A percentile compares a stretch with the other conserved stretches of the same genome.
These are phyloP conservation scores for Botryotinia calthae DNA, from an alignment of 2,329 filamentous ascomycete species.

Conservation along the genomic window DNA sequence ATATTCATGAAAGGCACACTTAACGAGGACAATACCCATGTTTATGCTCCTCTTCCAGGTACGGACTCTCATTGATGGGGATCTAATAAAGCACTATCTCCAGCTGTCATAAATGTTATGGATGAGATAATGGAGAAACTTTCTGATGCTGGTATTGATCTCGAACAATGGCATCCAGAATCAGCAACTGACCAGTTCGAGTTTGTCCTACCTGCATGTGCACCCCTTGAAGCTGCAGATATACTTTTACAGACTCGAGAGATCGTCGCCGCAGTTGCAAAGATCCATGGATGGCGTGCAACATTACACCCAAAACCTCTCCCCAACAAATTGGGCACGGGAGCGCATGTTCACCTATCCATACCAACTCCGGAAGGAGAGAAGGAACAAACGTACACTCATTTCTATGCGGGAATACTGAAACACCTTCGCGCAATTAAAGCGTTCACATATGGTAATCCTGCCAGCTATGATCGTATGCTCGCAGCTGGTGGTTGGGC, in stretches of 20 bases:
- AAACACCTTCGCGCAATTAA: conserved; percentile 16
- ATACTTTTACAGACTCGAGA: conserved; percentile 16
- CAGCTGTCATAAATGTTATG: conserved; percentile 55
- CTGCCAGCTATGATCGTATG: conserved; percentile 9
- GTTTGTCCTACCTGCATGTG: conserved; percentile 14
- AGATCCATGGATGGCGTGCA: conserved; percentile 11
- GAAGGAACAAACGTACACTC: conserved; percentile 38
- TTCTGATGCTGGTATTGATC: conserved; percentile 43
- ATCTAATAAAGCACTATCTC: conserved; percentile 59
- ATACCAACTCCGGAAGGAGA: conserved; percentile 22
- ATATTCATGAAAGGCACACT: conserved; percentile 56
- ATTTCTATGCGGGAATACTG: conserved; percentile 22
- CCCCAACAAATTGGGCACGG: background rate
- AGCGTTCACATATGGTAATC: conserved; percentile 13
- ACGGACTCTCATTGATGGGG: conserved; percentile 70
- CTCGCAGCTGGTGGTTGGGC: background rate
- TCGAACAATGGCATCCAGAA: conserved; percentile 19
- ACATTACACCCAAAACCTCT: conserved; percentile 41
- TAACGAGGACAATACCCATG: conserved; percentile 37
- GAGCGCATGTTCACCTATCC: conserved; percentile 20
- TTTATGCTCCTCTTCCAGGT: conserved; percentile 46
- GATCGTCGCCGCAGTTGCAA: conserved; percentile 1
- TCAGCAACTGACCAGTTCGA: conserved; percentile 19
- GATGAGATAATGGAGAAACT: conserved; percentile 64
- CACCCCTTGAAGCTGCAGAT: conserved; percentile 17